Conservation (phyloP, 148 eudicot species). For the Rhododendron williamsianum region DNA sequence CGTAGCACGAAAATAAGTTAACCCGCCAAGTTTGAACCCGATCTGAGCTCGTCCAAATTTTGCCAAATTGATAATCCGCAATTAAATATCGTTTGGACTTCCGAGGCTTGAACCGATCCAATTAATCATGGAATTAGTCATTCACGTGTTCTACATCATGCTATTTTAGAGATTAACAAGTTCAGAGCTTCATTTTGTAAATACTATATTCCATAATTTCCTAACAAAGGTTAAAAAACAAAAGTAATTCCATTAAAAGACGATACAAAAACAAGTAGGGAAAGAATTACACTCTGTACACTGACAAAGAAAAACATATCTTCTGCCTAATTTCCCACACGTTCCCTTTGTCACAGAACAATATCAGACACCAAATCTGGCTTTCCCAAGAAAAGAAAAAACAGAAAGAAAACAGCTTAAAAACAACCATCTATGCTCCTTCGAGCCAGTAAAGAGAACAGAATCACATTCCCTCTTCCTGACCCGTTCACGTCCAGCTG, state of each 20-base stretch:
- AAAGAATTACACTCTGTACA: neutral
- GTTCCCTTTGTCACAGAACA: neutral
- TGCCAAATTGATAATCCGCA: no score
- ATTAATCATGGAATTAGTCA: no score
- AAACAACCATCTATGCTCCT: neutral
- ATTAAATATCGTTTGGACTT: no score
- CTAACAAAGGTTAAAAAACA: neutral
- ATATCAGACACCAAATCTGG: neutral
- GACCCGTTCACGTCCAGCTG: conserved; percentile 41
- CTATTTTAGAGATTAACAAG: no score
- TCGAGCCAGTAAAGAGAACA: neutral
- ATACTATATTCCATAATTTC: no score
- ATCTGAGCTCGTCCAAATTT: no score
- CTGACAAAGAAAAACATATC: neutral
- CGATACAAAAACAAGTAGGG: neutral
- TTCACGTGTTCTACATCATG: no score
- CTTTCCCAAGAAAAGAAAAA: neutral
- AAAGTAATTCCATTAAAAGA: neutral
- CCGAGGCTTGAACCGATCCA: no score
- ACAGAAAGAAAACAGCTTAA: neutral
- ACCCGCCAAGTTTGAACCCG: no score
- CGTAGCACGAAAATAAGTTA: no score
- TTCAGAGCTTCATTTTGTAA: no score
- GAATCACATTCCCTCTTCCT: neutral
- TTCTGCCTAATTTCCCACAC: neutral